phyloP scores from a whole-genome alignment of 345 rosid genomes.

The Lumnitzera racemosa region DNA sequence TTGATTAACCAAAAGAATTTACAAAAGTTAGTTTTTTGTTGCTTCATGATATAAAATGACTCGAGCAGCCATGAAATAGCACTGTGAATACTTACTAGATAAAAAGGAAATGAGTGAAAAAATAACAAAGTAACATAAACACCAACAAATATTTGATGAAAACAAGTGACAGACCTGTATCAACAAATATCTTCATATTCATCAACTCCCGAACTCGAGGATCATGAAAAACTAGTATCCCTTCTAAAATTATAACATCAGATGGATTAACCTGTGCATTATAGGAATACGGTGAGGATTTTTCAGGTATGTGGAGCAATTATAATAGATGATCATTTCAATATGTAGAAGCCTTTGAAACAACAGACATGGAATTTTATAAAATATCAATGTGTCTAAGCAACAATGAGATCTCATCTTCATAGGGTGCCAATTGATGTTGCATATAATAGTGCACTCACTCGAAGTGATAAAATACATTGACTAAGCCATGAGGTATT shows the following conservation, averaged over 20 bases:
- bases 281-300: background rate
- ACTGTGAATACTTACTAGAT: too few relatives aligned
- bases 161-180: constrained; percentile 16
- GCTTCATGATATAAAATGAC: background rate
- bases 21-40: background rate
- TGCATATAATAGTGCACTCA: too few relatives aligned
- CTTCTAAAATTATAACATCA: constrained; percentile 21
- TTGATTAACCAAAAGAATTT: too few relatives aligned
- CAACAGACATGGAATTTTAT: background rate
- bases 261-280: constrained; percentile 19
- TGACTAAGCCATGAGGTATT: too few relatives aligned
- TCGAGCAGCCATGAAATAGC: too few relatives aligned
- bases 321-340: background rate
- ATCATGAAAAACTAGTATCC: constrained; percentile 19
- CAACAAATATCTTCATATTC: constrained; percentile 24
- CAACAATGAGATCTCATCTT: too few relatives aligned
- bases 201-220: constrained; percentile 20
- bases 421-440: too few relatives aligned
- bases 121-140: background rate
- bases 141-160: background rate
- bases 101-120: too few relatives aligned
- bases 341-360: background rate
- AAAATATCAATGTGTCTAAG: too few relatives aligned
- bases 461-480: too few relatives aligned
- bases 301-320: background rate